Percentiles rank a stretch among this genome's conserved stretches.
phyloP scores from a whole-genome alignment of 148 eudicot genomes.

The Chenopodium berlandieri region DNA sequence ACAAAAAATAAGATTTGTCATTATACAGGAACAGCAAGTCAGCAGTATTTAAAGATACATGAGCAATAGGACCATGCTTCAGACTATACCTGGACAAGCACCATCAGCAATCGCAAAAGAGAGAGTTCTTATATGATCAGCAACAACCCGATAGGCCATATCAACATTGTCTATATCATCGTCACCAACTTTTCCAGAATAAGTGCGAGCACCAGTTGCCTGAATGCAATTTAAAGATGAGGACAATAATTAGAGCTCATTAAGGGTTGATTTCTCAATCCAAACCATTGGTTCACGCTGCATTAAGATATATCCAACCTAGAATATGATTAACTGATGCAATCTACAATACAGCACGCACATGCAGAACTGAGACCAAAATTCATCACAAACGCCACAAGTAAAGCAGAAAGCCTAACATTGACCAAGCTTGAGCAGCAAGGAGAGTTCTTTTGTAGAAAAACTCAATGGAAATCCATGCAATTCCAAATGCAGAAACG shows the following conservation, averaged over 20 bases:
- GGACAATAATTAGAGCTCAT: slow-evolving; percentile 1
- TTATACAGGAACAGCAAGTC: not conserved
- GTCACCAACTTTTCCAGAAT: slow-evolving; percentile 85
- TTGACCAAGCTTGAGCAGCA: not conserved
- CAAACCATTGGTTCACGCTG: not conserved
- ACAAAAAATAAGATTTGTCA: not conserved
- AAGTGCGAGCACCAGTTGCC: slow-evolving; percentile 82
- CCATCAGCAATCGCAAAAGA: slow-evolving; percentile 99
- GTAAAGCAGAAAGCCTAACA: not conserved
- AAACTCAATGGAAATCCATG: not conserved
- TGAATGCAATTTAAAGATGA: slow-evolving; percentile 21
- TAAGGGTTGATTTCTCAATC: not conserved
- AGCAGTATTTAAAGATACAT: not conserved
- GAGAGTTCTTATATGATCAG: slow-evolving; percentile 96
- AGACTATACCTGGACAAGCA: slow-evolving; percentile 76
- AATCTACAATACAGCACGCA: not conserved
- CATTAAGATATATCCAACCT: not conserved
- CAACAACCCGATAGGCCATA: slow-evolving; percentile 98
- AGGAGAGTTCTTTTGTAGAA: not conserved
- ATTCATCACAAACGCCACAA: not conserved
- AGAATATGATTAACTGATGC: not conserved
- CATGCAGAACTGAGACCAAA: not conserved
- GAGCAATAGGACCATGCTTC: not conserved
- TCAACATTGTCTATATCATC: slow-evolving; percentile 87
- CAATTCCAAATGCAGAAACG: not conserved